Evolutionary conservation across 1,139 yeast genomes (phyloP), one percentile per base, ranked within the genome.

Genomic region (Suhomyces bribrorum): DNA sequence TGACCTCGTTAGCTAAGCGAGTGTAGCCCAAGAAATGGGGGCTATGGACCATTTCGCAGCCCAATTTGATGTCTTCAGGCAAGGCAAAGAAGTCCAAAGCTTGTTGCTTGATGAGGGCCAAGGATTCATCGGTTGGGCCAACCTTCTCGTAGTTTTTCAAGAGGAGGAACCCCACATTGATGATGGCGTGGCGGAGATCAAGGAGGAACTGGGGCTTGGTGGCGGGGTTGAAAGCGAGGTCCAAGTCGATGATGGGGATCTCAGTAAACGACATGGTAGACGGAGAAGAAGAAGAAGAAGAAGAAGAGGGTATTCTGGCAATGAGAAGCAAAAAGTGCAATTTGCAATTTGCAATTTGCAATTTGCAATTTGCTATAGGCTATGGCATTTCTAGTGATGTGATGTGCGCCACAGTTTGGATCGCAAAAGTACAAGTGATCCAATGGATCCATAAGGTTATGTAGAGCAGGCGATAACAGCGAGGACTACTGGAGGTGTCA

Each of bases 1-100:
- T 83, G 41, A 78, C 74, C 53, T 83, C 88, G 46, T 82, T 81
- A 5, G 86, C 87, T 12, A 83, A 61, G 13, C 75, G 67, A 29
- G 83, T 78, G 55, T 83, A 83, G 1, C 89, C 89, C 37, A 82
- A 66, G 54, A 83, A 81, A 51, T 83, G 87, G 11, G 80, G 82
- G 29, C 79, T 77, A 42, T 79, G 63, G 32, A 75, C 68, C 86
- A 83, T 83, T 36, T 78, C 82, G 36, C 79, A 64, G 26, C 63
- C 66, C 40, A 64, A 52, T 56, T 82, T 82, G 44, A 73, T 77
- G 9, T 68, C 63, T 6, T 66, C 64, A 0, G 86, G 84, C 25
- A 81, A 62, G 0, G 64, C 69, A 51, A 82, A 82, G 48, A 79
- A 75, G n/a, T 66, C 56, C 3, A 65, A 54, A 0, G 84, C 63